Evolutionary conservation across 2,329 filamentous ascomycete genomes (phyloP), one percentile per base, ranked within the genome.

Genomic region (Thelonectria olida): DNA sequence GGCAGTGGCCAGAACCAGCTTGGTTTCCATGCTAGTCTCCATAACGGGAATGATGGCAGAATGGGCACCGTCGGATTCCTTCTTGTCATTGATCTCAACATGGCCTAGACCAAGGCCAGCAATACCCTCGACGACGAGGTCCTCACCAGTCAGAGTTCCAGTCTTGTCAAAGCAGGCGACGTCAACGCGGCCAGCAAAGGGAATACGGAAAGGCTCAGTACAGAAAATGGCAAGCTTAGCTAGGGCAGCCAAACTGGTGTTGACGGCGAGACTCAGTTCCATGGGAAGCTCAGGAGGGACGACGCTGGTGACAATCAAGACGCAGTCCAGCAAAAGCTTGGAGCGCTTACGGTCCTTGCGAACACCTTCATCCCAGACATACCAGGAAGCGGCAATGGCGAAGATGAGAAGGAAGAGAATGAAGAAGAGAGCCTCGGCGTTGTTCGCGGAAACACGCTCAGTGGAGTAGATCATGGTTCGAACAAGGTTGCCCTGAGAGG

Each of bases 401-500:
- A 99, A 99, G 71, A 98, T 87, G 55, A 97, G 87, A 25, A 99
- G 86, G 85, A 99, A 99, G 61, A 99, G 85, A 68, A 99, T 99
- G 82, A 99, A 99, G 63, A 97, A 85, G n/a, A 99, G 82, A 2
- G 96, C 96, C 79, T 99, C 96, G 44, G 90, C 90, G 74, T 99
- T 98, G 81, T 97, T 97, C 70, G 96, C 96, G n/a, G 95, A 98
- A 22, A 99, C 95, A 67, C 95, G 93, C 79, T 99, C 96, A 2
- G 96, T 99, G 1, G 96, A 97, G 82, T 97, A 99, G 73, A 99
- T 99, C 96, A 99, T 99, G 69, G 96, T 99, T 64, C 96, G 92
- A 62, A 99, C 96, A 62, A 99, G 87, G 78, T 93, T 97, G 65
- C 96, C 96, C 80, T 99, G 96, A 58, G 95, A 98, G 10, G 96